A percentile compares a stretch with the other conserved stretches of the same genome.
Evolutionary conservation across 2,329 filamentous ascomycete genomes (phyloP).

Genomic region (Venturia carpophila): DNA sequence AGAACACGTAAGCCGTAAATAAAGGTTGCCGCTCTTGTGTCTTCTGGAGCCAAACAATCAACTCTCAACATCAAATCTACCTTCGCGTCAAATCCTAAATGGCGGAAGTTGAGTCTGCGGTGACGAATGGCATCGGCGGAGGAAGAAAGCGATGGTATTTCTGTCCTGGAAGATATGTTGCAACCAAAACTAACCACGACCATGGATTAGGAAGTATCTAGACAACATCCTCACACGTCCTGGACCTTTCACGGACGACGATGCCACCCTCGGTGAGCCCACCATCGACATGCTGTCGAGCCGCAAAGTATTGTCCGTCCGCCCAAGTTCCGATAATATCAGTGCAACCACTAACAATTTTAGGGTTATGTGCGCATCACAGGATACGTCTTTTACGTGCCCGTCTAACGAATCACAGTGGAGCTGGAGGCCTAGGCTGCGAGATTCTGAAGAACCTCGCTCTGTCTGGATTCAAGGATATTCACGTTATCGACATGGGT

Average conservation of each 20-base stretch:
- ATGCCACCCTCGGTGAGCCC: slow-evolving; percentile 40
- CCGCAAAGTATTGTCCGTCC: slow-evolving; percentile 25
- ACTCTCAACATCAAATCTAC: neutral
- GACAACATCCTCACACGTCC: slow-evolving; percentile 68
- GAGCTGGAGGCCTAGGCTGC: slow-evolving; percentile 87
- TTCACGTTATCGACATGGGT: slow-evolving; percentile 99
- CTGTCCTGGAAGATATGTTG: neutral
- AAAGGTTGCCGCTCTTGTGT: neutral
- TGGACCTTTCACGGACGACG: slow-evolving; percentile 74
- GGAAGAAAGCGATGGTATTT: slow-evolving; percentile 3
- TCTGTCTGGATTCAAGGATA: slow-evolving; percentile 89
- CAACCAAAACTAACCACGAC: neutral
- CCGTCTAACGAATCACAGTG: slow-evolving; percentile 53
- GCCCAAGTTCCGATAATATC: neutral
- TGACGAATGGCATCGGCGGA: neutral
- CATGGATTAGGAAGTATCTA: slow-evolving; percentile 62
- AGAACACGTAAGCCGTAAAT: slow-evolving; percentile 3
- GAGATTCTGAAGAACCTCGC: slow-evolving; percentile 96
- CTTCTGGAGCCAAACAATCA: neutral
- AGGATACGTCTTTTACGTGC: neutral
- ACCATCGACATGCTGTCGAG: slow-evolving; percentile 28
- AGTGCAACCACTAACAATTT: slow-evolving; percentile 1
- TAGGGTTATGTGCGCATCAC: slow-evolving; percentile 30
- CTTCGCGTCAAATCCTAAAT: neutral
- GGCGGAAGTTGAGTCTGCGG: neutral